Conservation (phyloP, 306 rosid species). For the Ziziphus jujuba region DNA sequence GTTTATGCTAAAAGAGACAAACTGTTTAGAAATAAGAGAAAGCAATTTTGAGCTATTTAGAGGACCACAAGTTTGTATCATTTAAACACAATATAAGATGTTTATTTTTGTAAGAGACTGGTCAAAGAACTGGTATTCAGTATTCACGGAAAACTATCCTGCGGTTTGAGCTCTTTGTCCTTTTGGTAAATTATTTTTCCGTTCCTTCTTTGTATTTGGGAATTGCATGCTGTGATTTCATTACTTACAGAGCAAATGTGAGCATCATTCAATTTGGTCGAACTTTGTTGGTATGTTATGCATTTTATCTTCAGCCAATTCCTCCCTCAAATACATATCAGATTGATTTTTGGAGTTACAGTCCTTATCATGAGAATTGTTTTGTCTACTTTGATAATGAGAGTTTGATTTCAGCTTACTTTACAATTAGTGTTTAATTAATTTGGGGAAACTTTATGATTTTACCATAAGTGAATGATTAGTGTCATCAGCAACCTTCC, state of each 20-base stretch:
- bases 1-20: slow-evolving; percentile 59
- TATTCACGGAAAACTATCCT: slow-evolving; percentile 27
- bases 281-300: background rate
- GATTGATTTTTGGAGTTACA: background rate
- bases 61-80: slow-evolving; percentile 46
- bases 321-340: too few species aligned
- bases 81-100: slow-evolving; percentile 41
- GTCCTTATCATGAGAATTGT: background rate
- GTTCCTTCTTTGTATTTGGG: background rate
- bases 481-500: too few species aligned
- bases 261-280: background rate
- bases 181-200: background rate
- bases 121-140: slow-evolving; percentile 30
- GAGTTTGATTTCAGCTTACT: background rate
- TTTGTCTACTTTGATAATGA: background rate
- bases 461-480: too few species aligned
- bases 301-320: background rate
- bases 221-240: background rate
- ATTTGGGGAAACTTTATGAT: too few species aligned
- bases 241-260: background rate
- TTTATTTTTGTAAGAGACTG: slow-evolving; percentile 56
- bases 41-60: slow-evolving; percentile 71
- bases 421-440: background rate
- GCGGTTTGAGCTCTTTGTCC: slow-evolving; percentile 26
- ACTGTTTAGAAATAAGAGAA: slow-evolving; percentile 81